A percentile compares a stretch with the other conserved stretches of the same genome.
These are phyloP conservation scores for Aspergillus niger DNA, from an alignment of 2,329 filamentous ascomycete genomes.

Conservation along the genomic window DNA sequence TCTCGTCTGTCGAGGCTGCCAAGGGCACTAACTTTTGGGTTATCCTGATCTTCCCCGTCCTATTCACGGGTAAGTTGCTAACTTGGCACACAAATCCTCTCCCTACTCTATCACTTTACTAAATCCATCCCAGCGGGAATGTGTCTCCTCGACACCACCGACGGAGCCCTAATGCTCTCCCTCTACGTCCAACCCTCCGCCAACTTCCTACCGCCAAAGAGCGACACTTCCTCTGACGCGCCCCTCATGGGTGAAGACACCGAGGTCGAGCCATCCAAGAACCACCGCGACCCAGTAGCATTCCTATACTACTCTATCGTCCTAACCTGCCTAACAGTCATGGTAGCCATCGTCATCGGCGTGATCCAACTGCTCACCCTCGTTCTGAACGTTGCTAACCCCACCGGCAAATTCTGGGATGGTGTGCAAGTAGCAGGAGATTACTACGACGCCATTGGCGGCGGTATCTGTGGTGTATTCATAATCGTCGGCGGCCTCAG, in stretches of 20 bases:
- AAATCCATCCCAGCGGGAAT: slow-evolving; percentile 68
- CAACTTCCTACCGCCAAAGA: slow-evolving; percentile 40
- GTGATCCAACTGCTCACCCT: slow-evolving; percentile 80
- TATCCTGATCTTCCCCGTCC: slow-evolving; percentile 83
- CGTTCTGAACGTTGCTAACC: slow-evolving; percentile 72
- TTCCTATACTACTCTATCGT: slow-evolving; percentile 94
- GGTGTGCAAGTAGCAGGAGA: slow-evolving; percentile 76
- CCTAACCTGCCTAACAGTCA: slow-evolving; percentile 77
- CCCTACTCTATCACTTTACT: background rate
- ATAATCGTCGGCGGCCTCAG: slow-evolving; percentile 73
- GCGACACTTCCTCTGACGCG: slow-evolving; percentile 20
- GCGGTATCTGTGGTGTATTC: slow-evolving; percentile 82
- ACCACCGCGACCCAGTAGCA: slow-evolving; percentile 78
- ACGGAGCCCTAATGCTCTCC: slow-evolving; percentile 93
- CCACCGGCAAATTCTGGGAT: slow-evolving; percentile 82
- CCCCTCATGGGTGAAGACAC: slow-evolving; percentile 21
- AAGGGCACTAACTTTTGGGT: slow-evolving; percentile 90
- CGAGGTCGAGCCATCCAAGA: slow-evolving; percentile 27
- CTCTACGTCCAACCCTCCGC: slow-evolving; percentile 69
- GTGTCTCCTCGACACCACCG: slow-evolving; percentile 90
- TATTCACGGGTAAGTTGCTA: slow-evolving; percentile 72
- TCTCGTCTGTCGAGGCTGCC: slow-evolving; percentile 82
- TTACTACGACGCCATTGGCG: slow-evolving; percentile 83
- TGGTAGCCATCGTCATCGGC: slow-evolving; percentile 83
- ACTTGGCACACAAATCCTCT: background rate